Conservation (phyloP, 108 stramenopile genomes). For the Cyclostephanos tholiformis region DNA sequence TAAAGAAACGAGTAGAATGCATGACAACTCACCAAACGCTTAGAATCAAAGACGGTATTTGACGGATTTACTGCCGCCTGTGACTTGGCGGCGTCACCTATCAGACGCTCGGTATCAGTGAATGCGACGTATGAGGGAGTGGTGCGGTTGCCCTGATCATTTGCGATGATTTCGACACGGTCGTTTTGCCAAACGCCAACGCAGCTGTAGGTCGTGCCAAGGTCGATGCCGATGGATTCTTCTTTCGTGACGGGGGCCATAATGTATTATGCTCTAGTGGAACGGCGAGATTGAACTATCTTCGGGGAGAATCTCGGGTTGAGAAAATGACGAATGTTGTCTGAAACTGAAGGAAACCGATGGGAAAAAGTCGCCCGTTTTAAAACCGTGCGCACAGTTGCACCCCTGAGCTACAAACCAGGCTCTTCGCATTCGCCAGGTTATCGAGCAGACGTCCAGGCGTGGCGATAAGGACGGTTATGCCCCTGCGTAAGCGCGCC, state of each 20-base stretch:
- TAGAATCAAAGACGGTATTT: slow-evolving; percentile 98
- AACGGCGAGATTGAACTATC: too few species aligned
- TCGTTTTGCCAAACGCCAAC: slow-evolving; percentile 99
- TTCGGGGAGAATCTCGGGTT: too few species aligned
- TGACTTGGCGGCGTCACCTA: slow-evolving; percentile 98
- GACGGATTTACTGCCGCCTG: slow-evolving; percentile 98
- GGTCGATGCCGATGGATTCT: slow-evolving; percentile 92
- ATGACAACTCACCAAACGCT: too few species aligned
- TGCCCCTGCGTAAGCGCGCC: slow-evolving; percentile 92
- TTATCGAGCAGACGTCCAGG: slow-evolving; percentile 97
- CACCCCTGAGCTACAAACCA: slow-evolving; percentile 69
- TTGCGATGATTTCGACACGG: slow-evolving; percentile 99
- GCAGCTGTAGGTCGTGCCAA: slow-evolving; percentile 97
- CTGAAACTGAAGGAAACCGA: too few species aligned
- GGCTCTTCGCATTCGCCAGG: slow-evolving; percentile 82
- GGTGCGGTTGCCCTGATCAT: slow-evolving; percentile 99
- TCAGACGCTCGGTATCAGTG: slow-evolving; percentile 97
- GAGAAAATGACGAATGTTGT: too few species aligned
- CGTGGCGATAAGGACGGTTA: slow-evolving; percentile 91
- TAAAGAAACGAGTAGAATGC: too few species aligned
- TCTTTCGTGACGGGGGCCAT: slow-evolving; percentile 55
- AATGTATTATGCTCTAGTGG: too few species aligned
- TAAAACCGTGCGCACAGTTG: too few species aligned
- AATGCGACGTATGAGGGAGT: slow-evolving; percentile 99
- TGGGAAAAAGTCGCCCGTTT: too few species aligned